Base-by-base conservation (phyloP, 768 basidiomycete species). In the Lactarius vividus region DNA sequence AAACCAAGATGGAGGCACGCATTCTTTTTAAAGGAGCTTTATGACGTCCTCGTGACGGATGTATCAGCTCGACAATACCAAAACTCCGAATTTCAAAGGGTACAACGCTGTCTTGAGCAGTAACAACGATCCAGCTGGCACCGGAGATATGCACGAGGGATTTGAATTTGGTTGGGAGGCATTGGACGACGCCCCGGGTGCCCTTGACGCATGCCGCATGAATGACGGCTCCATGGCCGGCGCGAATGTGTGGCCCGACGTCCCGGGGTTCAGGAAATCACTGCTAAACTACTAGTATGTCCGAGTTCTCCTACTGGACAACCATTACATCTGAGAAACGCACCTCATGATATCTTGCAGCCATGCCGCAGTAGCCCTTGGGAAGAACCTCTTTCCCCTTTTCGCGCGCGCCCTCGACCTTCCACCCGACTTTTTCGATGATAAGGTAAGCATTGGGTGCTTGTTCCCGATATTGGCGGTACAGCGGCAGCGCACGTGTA, bases 121-220 rank as follows among this genome's bases (percentile, higher is more conserved):
- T 58, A 93, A 93, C 73, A 89, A 87, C 61, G 84, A 94, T 71
- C 86, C 91, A 0, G 80, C 84, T n/a, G 83, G 84, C 56, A 77
- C 83, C n/a, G 94, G 94, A 0, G 95, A 98, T 73, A 76, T 96
- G 61, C 92, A 96, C 73, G 94, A 98, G 74, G 94, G 89, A 3
- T 96, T 95, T 74, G 89, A 94, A 71, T 81, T 96, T 63, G 92
- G 92, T 3, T 88, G 85, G 82, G 89, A 93, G 73, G 75, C 79
- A 29, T 72, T 83, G 0, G 71, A 78, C n/a, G 64, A 46, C n/a
- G 42, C 44, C 13, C 63, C 71, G 9, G 73, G 73, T 63, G 62
- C 35, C 0, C 39, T 69, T 29, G 73, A 76, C 65, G 70, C 73
- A 58, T 71, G 76, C 54, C 70, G 74, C 65, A 44, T 70, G 39